Percentiles rank a stretch among this genome's conserved stretches.
Evolutionary conservation across 2,329 filamentous ascomycete genomes (phyloP).

Genomic region (Colletotrichum aenigma): DNA sequence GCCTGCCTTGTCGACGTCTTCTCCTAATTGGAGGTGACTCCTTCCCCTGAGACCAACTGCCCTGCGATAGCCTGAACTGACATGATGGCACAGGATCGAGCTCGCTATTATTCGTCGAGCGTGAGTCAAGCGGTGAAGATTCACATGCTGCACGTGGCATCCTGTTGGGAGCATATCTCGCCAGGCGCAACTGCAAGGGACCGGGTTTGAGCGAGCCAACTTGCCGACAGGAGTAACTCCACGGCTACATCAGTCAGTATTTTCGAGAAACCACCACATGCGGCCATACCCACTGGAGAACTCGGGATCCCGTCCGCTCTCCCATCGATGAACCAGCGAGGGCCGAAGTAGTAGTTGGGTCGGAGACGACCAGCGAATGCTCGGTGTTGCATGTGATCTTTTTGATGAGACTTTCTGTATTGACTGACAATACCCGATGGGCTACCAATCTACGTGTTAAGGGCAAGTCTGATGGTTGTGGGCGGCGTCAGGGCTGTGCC

Average conservation of each 20-base stretch:
- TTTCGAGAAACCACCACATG: background rate
- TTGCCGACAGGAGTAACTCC: background rate
- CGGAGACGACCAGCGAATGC: conserved; percentile 11
- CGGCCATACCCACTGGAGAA: conserved; percentile 8
- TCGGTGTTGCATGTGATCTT: background rate
- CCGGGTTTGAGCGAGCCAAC: background rate
- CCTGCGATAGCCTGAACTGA: background rate
- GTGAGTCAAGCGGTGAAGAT: background rate
- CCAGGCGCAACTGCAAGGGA: background rate
- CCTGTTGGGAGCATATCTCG: background rate
- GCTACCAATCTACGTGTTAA: background rate
- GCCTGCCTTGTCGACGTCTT: background rate
- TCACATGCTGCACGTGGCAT: background rate
- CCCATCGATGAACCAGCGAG: conserved; percentile 6
- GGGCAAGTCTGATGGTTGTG: background rate
- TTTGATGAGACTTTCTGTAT: background rate
- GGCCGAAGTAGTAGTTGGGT: conserved; percentile 9
- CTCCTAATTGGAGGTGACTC: background rate
- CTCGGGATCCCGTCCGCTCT: conserved; percentile 14
- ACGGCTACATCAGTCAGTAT: background rate
- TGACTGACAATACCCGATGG: background rate
- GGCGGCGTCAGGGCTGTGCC: background rate
- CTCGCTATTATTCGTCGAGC: background rate
- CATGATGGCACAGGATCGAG: background rate
- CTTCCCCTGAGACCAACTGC: background rate